Percentiles rank a stretch among this genome's conserved stretches.
These are phyloP conservation scores for Triticum turgidum DNA, from an alignment of 176 grass and related monocot species.

Conservation along the genomic window DNA sequence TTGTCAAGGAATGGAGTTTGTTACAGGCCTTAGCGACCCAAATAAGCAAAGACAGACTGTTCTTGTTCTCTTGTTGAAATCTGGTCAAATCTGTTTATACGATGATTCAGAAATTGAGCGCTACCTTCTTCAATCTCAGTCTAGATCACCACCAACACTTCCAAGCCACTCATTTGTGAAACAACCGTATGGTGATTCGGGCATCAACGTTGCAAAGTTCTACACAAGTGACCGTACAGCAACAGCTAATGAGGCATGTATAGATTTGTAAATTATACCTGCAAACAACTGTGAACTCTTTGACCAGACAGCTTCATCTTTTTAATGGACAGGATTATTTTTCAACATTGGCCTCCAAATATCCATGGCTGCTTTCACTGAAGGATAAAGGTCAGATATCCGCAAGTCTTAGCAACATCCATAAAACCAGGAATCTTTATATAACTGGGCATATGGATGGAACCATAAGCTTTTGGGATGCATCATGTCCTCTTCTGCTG, in stretches of 20 bases:
- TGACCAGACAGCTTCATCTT: conserved; percentile 25
- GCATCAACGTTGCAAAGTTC: conserved; percentile 59
- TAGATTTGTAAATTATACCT: conserved; percentile 32
- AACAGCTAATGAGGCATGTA: conserved; percentile 61
- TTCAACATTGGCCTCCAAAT: conserved; percentile 58
- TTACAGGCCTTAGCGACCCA: conserved; percentile 62
- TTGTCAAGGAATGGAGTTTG: conserved; percentile 70
- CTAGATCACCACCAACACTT: conserved; percentile 67
- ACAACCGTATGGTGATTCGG: conserved; percentile 68
- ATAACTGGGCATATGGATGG: conserved; percentile 93
- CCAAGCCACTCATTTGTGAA: conserved; percentile 65
- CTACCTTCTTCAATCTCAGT: conserved; percentile 74
- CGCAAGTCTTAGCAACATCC: conserved; percentile 47
- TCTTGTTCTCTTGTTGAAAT: conserved; percentile 86
- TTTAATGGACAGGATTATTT: conserved; percentile 51
- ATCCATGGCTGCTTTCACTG: conserved; percentile 63
- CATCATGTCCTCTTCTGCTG: conserved; percentile 76
- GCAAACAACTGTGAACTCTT: conserved; percentile 26
- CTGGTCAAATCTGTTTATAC: conserved; percentile 71
- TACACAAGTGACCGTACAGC: conserved; percentile 52
- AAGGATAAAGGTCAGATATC: conserved; percentile 65
- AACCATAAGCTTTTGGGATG: conserved; percentile 93
- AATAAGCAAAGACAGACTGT: conserved; percentile 66
- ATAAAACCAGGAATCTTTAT: conserved; percentile 71
- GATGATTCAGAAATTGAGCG: conserved; percentile 89